Conservation (phyloP, 768 basidiomycete genomes). For the Leccinum disarticulatum region DNA sequence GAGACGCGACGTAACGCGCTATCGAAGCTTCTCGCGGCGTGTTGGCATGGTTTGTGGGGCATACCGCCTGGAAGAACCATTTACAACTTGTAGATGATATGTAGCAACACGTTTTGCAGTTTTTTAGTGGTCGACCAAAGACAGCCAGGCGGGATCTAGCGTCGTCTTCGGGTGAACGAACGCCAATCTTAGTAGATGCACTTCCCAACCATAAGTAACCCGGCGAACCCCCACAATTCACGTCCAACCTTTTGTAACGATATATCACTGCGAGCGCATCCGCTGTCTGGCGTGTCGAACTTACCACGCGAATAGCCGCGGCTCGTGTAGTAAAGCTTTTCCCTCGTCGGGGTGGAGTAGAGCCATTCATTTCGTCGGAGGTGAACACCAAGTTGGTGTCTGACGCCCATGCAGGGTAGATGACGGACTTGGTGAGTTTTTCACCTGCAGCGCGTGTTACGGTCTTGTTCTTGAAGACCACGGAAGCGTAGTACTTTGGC, state of each 20-base stretch:
- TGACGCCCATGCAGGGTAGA: slow-evolving; percentile 59
- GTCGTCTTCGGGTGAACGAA: neutral
- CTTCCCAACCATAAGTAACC: slow-evolving; percentile 58
- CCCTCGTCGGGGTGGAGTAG: slow-evolving; percentile 43
- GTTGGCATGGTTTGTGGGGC: no score
- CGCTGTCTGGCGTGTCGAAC: slow-evolving; percentile 3
- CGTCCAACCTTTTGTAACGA: slow-evolving; percentile 51
- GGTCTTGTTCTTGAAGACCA: slow-evolving; percentile 28
- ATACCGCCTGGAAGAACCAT: no score
- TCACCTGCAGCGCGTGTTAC: slow-evolving; percentile 51
- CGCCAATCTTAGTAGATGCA: slow-evolving; percentile 44
- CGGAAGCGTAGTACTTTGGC: slow-evolving; percentile 40
- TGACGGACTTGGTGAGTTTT: slow-evolving; percentile 46
- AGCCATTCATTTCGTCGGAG: slow-evolving; percentile 59
- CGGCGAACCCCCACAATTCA: slow-evolving; percentile 65
- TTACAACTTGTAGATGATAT: no score
- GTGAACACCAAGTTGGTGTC: slow-evolving; percentile 61
- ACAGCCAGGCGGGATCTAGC: no score
- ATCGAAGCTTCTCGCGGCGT: no score
- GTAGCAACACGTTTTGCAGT: no score
- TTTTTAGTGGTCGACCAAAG: no score
- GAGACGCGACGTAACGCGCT: no score
- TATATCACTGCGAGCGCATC: neutral
- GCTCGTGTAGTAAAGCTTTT: slow-evolving; percentile 64
- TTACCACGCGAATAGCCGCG: slow-evolving; percentile 68